These are phyloP conservation scores for Dictyostelium brefeldianum DNA, from an alignment of 78 protist species.

Conservation along the genomic window DNA sequence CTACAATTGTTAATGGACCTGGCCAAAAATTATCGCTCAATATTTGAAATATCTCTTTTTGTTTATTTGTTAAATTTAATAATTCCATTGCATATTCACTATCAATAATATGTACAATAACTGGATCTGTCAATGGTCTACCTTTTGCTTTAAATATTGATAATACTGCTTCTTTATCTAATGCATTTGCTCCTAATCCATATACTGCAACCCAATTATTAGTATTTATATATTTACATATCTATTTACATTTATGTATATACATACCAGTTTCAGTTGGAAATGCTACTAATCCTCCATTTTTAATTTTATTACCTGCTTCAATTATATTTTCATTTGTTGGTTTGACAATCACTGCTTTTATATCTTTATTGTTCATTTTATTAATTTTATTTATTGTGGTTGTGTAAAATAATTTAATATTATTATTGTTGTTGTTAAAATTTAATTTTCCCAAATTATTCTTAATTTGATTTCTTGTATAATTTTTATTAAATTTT, in stretches of 20 bases:
- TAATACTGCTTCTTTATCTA: constrained; percentile 88
- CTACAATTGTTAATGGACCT: constrained; percentile 94
- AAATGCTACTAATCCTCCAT: constrained; percentile 90
- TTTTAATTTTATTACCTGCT: constrained; percentile 65
- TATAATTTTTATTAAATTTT: background rate
- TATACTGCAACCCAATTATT: too few relatives aligned
- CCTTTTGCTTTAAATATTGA: constrained; percentile 89
- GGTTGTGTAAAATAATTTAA: background rate
- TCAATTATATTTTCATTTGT: constrained; percentile 5
- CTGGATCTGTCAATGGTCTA: constrained; percentile 94
- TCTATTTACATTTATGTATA: too few relatives aligned
- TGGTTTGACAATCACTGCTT: constrained; percentile 42
- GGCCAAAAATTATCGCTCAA: constrained; percentile 90
- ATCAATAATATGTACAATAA: constrained; percentile 92
- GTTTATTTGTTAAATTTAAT: constrained; percentile 27
- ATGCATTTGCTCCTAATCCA: constrained; percentile 96
- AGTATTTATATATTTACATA: too few relatives aligned
- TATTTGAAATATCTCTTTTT: constrained; percentile 12
- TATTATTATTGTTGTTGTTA: background rate
- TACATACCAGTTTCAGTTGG: constrained; percentile 94
- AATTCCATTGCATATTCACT: constrained; percentile 34
- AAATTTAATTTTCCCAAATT: background rate
- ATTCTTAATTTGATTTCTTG: constrained; percentile 29
- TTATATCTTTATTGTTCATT: background rate
- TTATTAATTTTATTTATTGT: background rate